Base-by-base conservation (phyloP, 2,329 filamentous ascomycete genomes). In the Cadophora sp. region DNA sequence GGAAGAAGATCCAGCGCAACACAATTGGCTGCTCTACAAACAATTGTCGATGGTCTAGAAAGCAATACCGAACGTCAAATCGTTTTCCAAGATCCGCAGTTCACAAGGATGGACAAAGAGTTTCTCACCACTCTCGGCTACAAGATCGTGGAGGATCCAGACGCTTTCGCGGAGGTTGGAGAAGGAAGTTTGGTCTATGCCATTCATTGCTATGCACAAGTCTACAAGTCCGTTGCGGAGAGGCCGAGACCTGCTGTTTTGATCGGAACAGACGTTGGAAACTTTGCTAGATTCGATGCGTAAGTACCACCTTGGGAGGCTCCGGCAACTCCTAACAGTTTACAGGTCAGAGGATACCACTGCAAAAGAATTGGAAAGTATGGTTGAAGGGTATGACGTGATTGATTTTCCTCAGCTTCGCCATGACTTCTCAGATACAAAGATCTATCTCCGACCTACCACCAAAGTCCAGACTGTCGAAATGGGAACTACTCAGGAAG, bases 391-490 rank as follows among this genome's bases (percentile, higher is more conserved):
- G 16, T 78, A 69, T 46, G 70, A 76, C n/a, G 55, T 56, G 3
- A 60, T 73, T 14, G 71, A 73, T 14, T 78, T 78, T 40, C 76
- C 76, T 19, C 76, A 77, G 56, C 31, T 76, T 8, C 65, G 75
- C 66, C 72, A 76, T 63, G 76, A 77, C 64, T 78, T 78, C 64
- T 77, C 76, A 0, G 76, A 78, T 63, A 78, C 76, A 5, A 75
- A 72, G 55, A 75, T 77, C 16, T 78, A 77, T 53, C 74, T 71
- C 71, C 71, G 74, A 29, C 71, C 66, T 22, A 50, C 64, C 40
- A 12, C 55, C 29, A 48, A 26, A 43, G 6, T 19, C 16, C 6
- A 43, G 40, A 12, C 12, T 43, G 11, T 14, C 2, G 40, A 43
- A 19, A 14, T 43, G 4, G 14, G 5, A 12, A 16, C 40, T 43